Percentiles rank a stretch among this genome's conserved stretches.
These are phyloP conservation scores for Alternaria gaisen DNA, from an alignment of 2,329 filamentous ascomycete genomes.

Conservation along the genomic window DNA sequence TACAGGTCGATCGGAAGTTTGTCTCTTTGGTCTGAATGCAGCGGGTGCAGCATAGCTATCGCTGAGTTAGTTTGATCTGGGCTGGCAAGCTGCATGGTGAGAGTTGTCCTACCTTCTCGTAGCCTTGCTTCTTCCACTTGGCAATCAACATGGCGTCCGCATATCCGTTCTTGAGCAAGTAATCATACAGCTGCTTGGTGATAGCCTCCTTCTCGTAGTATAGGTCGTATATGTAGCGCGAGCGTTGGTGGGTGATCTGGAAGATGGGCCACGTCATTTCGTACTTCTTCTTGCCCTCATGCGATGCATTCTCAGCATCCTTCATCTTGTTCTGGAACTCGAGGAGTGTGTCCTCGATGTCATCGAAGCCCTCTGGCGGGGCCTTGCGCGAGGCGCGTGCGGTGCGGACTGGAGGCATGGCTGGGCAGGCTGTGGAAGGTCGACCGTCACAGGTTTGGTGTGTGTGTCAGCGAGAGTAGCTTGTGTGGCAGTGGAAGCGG, in stretches of 20 bases:
- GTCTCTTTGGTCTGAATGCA: constrained; percentile 99
- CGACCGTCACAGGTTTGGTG: not conserved
- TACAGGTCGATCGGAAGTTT: constrained; percentile 97
- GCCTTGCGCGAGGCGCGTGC: constrained; percentile 77
- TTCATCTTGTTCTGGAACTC: constrained; percentile 93
- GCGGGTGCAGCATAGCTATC: constrained; percentile 86
- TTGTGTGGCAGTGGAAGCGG: not conserved
- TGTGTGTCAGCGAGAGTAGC: not conserved
- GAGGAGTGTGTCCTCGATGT: constrained; percentile 86
- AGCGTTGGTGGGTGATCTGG: constrained; percentile 93
- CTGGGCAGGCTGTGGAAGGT: constrained; percentile 3
- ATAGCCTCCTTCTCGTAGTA: constrained; percentile 99
- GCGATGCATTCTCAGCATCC: constrained; percentile 88
- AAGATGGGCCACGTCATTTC: constrained; percentile 98
- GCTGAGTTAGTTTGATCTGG: constrained; percentile 12
- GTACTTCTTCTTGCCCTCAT: constrained; percentile 82
- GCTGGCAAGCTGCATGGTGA: not conserved
- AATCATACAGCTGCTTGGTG: constrained; percentile 90
- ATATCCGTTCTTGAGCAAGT: constrained; percentile 95
- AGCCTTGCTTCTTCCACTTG: constrained; percentile 99
- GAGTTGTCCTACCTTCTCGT: constrained; percentile 79
- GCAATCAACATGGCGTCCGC: constrained; percentile 95
- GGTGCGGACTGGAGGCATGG: constrained; percentile 80
- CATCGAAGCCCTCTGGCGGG: constrained; percentile 84
- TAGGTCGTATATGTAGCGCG: constrained; percentile 93